These are phyloP conservation scores for Aspergillus calidoustus DNA, from an alignment of 2,329 filamentous ascomycete genomes.

Conservation along the genomic window DNA sequence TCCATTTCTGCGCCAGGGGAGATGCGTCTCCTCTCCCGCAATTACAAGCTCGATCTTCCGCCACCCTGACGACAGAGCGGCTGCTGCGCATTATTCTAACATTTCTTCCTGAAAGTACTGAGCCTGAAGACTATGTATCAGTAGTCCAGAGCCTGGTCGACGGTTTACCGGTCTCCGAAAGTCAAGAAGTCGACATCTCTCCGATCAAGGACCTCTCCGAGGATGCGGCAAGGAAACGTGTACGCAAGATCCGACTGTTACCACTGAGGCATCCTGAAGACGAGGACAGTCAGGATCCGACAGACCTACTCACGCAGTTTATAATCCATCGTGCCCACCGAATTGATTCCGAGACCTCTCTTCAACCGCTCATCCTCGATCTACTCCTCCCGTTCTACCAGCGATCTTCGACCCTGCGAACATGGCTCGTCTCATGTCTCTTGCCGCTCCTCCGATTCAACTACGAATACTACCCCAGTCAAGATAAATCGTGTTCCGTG, in stretches of 20 bases:
- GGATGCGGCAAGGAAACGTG: constrained; percentile 55
- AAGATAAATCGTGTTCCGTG: constrained; percentile 50
- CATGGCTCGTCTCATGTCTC: constrained; percentile 64
- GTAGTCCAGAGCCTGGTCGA: constrained; percentile 55
- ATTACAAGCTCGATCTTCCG: constrained; percentile 55
- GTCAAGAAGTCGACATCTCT: constrained; percentile 50
- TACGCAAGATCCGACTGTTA: constrained; percentile 57
- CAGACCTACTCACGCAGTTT: constrained; percentile 59
- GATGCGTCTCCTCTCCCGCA: constrained; percentile 58
- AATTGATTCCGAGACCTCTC: constrained; percentile 63
- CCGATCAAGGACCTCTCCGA: constrained; percentile 55
- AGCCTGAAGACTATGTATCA: constrained; percentile 55
- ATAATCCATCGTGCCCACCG: constrained; percentile 63
- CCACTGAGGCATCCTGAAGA: constrained; percentile 54
- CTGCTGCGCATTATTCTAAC: constrained; percentile 64
- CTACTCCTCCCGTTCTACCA: constrained; percentile 63
- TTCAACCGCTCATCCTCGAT: constrained; percentile 59
- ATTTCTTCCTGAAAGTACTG: constrained; percentile 63
- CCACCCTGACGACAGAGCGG: constrained; percentile 56
- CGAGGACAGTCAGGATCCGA: constrained; percentile 46
- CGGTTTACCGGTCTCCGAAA: constrained; percentile 31
- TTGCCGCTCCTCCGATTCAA: constrained; percentile 63
- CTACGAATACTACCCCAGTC: constrained; percentile 66
- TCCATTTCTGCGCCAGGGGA: constrained; percentile 59
- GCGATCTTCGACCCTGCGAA: constrained; percentile 56